Base-by-base conservation (phyloP, 192 early-diverging fungal species). In the Backusella circina region DNA sequence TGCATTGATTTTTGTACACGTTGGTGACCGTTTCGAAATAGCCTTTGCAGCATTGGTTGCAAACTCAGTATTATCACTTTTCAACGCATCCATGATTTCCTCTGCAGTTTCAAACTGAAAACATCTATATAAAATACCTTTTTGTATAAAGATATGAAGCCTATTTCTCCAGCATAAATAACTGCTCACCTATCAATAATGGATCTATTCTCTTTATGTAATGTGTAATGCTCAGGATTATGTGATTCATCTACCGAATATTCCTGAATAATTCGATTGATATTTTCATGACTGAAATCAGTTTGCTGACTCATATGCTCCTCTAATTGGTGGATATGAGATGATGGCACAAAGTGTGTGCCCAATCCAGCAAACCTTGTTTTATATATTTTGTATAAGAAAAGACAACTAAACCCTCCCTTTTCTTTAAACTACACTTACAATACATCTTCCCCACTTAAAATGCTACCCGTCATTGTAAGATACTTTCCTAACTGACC, bases 341-440 rank as follows among this genome's bases (percentile, higher is more conserved):
- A 90, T 5, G 92, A 92, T 30, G 97, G 96, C 23, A 99, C 92
- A 83, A 91, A 99, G 83, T 99, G 97, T 35, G 98, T 97, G 37
- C 95, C 98, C 80, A 99, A 91, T 26, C 98, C 97, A 18, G 98
- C 90, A 70, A 92, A 83, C 61, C 90, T 93, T n/a, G 81, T 21
- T 26, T 41, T 2, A 15, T 0, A 41, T 41, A 41, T 4, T 15
- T 41, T 4, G 16, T 12, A 41, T 3, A 39, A 12, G 16, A 41
- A 41, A 16, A 41, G 16, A 3, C 5, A 16, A 41, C 3, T 13
- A 41, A n/a, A n/a, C n/a, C n/a, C n/a, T n/a, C n/a, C n/a, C 16
- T 41, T 41, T 15, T 15, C 39, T 41, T 54, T 57, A 8, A 18
- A 12, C 26, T 8, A 57, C 5, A 80, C 88, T 75, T 84, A 96